Evolutionary conservation across 176 grass and related monocot species (phyloP).

Genomic region (Cenchrus purpureus): DNA sequence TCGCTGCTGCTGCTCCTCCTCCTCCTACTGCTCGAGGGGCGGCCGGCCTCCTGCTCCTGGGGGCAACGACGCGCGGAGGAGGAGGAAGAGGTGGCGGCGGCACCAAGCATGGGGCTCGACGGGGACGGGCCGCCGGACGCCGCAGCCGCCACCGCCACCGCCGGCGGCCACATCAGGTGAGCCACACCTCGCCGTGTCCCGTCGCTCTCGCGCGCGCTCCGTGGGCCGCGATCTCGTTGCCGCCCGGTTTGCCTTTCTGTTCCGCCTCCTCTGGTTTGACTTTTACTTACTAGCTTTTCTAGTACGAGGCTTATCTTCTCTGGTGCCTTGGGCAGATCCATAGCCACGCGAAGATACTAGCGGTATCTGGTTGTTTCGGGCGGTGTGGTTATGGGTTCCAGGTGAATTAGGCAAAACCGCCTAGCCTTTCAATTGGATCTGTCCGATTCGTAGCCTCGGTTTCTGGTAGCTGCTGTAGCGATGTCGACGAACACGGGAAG

Average conservation of each 20-base stretch:
- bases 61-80: background rate
- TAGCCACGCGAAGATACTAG: background rate
- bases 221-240: background rate
- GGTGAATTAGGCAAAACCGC: background rate
- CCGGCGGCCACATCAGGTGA: constrained; percentile 45
- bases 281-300: background rate
- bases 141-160: no score
- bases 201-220: background rate
- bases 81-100: background rate
- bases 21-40: background rate
- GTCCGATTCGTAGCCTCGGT: background rate
- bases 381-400: background rate
- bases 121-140: constrained; percentile 30
- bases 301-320: background rate
- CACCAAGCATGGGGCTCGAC: constrained; percentile 45
- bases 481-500: background rate
- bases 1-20: background rate
- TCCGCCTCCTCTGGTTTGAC: background rate
- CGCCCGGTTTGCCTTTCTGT: background rate
- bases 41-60: constrained; percentile 3
- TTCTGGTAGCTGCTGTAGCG: background rate
- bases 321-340: background rate
- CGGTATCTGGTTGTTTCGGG: background rate
- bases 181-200: no score
- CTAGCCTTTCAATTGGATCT: constrained; percentile 30